Conservation (phyloP, 2,329 filamentous ascomycete genomes). For the Fusarium succisae region DNA sequence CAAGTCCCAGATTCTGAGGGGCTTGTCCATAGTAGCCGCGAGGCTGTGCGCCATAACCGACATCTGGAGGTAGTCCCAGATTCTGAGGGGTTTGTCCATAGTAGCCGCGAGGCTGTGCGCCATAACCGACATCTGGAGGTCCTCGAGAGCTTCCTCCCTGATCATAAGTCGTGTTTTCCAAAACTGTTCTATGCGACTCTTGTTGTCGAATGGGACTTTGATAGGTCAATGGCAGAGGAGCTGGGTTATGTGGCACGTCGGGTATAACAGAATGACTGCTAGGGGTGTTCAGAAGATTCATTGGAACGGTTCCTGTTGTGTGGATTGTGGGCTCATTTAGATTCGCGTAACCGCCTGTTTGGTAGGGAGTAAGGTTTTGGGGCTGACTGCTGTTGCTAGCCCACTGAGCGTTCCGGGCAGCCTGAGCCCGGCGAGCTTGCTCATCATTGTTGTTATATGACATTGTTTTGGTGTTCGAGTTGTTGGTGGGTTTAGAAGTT, state of each 20-base stretch:
- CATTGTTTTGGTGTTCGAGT: neutral
- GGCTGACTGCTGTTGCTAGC: neutral
- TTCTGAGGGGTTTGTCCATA: too few species aligned
- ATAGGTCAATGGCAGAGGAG: too few species aligned
- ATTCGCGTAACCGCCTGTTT: neutral
- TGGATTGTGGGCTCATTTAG: neutral
- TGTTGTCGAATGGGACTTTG: neutral
- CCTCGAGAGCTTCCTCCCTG: neutral
- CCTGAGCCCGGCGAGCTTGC: neutral
- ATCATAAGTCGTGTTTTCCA: rapidly evolving
- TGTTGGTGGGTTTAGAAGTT: rapidly evolving
- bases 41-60: too few species aligned
- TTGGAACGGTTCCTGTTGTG: neutral
- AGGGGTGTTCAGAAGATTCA: neutral
- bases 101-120: too few species aligned
- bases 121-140: too few species aligned
- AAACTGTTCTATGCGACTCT: neutral
- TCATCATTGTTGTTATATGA: neutral
- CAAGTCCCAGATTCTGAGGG: too few species aligned
- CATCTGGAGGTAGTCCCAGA: neutral
- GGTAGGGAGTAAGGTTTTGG: neutral
- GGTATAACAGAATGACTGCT: neutral
- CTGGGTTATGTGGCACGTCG: neutral
- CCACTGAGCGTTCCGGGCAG: neutral
- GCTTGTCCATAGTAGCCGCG: too few species aligned